phyloP scores from a whole-genome alignment of 352 stramenopile species.

The Saprolegnia diclina region DNA sequence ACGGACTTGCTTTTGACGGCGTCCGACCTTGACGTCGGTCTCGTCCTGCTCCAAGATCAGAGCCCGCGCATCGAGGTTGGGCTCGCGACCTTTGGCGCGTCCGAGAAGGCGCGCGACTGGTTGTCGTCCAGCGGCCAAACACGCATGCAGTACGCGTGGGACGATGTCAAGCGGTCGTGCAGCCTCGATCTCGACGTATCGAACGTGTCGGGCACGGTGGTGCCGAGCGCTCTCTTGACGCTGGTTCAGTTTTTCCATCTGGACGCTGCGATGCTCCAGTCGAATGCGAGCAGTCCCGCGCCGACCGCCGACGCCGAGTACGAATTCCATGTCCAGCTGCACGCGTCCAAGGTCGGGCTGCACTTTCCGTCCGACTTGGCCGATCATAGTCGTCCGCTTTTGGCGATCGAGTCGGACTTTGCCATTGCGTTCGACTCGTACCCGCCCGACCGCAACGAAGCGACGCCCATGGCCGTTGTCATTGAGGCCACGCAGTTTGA shows the following conservation, averaged over 20 bases:
- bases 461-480: background rate
- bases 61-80: slow-evolving; percentile 40
- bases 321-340: slow-evolving; percentile 41
- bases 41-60: slow-evolving; percentile 37
- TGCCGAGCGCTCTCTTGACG: slow-evolving; percentile 42
- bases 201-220: slow-evolving; percentile 46
- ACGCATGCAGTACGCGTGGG: slow-evolving; percentile 47
- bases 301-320: slow-evolving; percentile 31
- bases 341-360: slow-evolving; percentile 45
- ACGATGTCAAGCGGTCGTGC: slow-evolving; percentile 38
- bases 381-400: slow-evolving; percentile 36
- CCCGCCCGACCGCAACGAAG: background rate
- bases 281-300: background rate
- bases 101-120: background rate
- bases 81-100: slow-evolving; percentile 35
- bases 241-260: slow-evolving; percentile 55
- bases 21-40: slow-evolving; percentile 26
- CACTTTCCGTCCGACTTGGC: slow-evolving; percentile 52
- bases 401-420: slow-evolving; percentile 57
- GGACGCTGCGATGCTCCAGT: background rate
- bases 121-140: background rate
- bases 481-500: slow-evolving; percentile 10
- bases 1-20: slow-evolving; percentile 30
- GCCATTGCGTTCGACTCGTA: slow-evolving; percentile 20
- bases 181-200: slow-evolving; percentile 48